These are phyloP conservation scores for Pelagomonas calceolata DNA, from an alignment of 108 stramenopile genomes.

Conservation along the genomic window DNA sequence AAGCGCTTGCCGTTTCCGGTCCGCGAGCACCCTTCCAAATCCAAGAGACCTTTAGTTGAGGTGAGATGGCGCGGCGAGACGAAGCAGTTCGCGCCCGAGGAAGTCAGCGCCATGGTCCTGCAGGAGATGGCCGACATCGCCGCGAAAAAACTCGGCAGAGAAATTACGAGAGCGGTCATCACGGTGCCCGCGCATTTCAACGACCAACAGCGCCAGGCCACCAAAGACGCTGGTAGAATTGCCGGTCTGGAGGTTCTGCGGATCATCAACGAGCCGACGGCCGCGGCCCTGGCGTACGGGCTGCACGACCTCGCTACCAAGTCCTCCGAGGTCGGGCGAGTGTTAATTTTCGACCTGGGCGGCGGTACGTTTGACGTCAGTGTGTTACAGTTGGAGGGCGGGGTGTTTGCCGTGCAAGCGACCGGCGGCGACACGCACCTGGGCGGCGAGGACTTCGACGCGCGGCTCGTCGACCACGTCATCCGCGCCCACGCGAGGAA, in stretches of 20 bases:
- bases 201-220: conserved; percentile 74
- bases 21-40: conserved; percentile 25
- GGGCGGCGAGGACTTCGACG: conserved; percentile 87
- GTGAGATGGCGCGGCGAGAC: conserved; percentile 40
- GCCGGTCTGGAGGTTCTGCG: conserved; percentile 49
- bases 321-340: conserved; percentile 36
- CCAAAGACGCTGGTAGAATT: conserved; percentile 62
- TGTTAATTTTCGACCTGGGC: conserved; percentile 70
- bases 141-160: conserved; percentile 35
- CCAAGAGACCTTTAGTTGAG: conserved; percentile 36
- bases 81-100: conserved; percentile 51
- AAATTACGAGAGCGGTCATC: conserved; percentile 57
- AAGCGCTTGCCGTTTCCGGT: conserved; percentile 44
- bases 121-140: conserved; percentile 48
- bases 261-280: conserved; percentile 66
- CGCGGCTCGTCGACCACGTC: conserved; percentile 66
- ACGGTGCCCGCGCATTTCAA: conserved; percentile 78
- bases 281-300: conserved; percentile 57
- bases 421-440: conserved; percentile 80
- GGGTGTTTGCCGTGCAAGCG: conserved; percentile 73
- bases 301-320: conserved; percentile 28
- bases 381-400: conserved; percentile 46
- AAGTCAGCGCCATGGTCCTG: conserved; percentile 51
- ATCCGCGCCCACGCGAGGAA: conserved; percentile 49
- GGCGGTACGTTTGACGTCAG: conserved; percentile 62